Conservation (phyloP, 192 early-diverging fungal genomes). For the Linnemannia zychae region DNA sequence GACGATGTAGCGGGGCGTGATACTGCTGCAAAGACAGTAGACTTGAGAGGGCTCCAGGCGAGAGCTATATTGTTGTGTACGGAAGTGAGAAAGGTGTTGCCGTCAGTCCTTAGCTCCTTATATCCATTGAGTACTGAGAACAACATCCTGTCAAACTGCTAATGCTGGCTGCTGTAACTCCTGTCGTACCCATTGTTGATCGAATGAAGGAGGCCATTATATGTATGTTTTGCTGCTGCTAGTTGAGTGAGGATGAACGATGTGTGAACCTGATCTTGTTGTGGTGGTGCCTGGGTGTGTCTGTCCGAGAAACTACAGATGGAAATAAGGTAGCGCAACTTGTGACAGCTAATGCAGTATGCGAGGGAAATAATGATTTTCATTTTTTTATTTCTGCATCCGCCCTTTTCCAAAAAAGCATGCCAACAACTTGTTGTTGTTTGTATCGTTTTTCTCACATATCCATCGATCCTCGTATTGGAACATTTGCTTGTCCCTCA, state of each 20-base stretch:
- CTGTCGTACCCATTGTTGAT: slow-evolving; percentile 49
- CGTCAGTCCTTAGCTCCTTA: too few relatives aligned
- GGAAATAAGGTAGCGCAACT: slow-evolving; percentile 16
- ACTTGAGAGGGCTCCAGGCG: slow-evolving; percentile 56
- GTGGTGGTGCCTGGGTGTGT: not conserved
- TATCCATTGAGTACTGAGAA: too few relatives aligned
- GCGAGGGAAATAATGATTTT: slow-evolving; percentile 21
- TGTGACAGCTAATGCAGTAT: not conserved
- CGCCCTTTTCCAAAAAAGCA: not conserved
- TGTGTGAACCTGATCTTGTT: not conserved
- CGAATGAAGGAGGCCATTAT: slow-evolving; percentile 52
- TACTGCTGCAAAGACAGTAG: slow-evolving; percentile 30
- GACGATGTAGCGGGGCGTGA: slow-evolving; percentile 37
- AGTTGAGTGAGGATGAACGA: not conserved
- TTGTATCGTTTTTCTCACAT: slow-evolving; percentile 22
- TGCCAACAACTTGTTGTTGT: slow-evolving; percentile 13
- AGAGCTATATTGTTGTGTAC: slow-evolving; percentile 21
- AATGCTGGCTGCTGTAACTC: not conserved
- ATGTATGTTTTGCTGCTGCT: not conserved
- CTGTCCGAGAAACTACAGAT: not conserved
- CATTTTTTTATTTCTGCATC: not conserved
- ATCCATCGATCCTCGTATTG: slow-evolving; percentile 46
- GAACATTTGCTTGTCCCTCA: not conserved
- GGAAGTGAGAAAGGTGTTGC: not conserved
- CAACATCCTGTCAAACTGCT: not conserved